These are phyloP conservation scores for Vanderwaltozyma polyspora DNA, from an alignment of 805 yeast genomes.

Conservation along the genomic window DNA sequence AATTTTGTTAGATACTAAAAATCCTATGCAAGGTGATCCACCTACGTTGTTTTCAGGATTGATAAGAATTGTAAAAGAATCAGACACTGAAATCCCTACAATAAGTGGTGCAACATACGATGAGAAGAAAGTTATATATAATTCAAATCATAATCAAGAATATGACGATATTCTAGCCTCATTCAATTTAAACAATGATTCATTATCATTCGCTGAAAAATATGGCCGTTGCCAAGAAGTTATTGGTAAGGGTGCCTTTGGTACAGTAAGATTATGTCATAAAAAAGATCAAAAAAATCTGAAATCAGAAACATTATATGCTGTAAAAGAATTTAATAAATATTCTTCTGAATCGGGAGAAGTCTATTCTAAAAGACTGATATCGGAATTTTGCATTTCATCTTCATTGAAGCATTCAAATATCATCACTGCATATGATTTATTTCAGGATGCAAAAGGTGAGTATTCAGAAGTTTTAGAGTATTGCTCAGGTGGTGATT, in stretches of 20 bases:
- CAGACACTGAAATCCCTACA: slow-evolving; percentile 11
- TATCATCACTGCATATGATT: slow-evolving; percentile 64
- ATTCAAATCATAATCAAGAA: neutral
- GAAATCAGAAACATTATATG: slow-evolving; percentile 46
- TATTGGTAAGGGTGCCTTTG: slow-evolving; percentile 88
- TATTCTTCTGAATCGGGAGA: slow-evolving; percentile 50
- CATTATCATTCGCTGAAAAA: slow-evolving; percentile 52
- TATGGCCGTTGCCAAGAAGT: slow-evolving; percentile 94
- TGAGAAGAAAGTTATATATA: slow-evolving; percentile 11
- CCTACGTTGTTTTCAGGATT: slow-evolving; percentile 65
- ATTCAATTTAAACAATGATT: slow-evolving; percentile 4
- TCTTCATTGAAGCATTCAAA: slow-evolving; percentile 68
- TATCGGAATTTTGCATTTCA: slow-evolving; percentile 75
- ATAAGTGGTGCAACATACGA: slow-evolving; percentile 27
- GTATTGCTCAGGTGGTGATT: slow-evolving; percentile 72
- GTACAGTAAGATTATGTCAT: slow-evolving; percentile 84
- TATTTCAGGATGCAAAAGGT: slow-evolving; percentile 70
- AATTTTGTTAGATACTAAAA: slow-evolving; percentile 31
- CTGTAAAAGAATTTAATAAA: slow-evolving; percentile 77
- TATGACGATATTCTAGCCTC: slow-evolving; percentile 1
- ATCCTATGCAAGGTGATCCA: slow-evolving; percentile 30
- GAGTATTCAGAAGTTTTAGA: slow-evolving; percentile 83
- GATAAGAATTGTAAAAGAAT: slow-evolving; percentile 29
- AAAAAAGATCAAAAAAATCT: slow-evolving; percentile 33
- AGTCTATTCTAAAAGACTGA: slow-evolving; percentile 59